Base-by-base conservation (phyloP, 2,329 filamentous ascomycete species). In the Ceratocystis cacaofunesta region DNA sequence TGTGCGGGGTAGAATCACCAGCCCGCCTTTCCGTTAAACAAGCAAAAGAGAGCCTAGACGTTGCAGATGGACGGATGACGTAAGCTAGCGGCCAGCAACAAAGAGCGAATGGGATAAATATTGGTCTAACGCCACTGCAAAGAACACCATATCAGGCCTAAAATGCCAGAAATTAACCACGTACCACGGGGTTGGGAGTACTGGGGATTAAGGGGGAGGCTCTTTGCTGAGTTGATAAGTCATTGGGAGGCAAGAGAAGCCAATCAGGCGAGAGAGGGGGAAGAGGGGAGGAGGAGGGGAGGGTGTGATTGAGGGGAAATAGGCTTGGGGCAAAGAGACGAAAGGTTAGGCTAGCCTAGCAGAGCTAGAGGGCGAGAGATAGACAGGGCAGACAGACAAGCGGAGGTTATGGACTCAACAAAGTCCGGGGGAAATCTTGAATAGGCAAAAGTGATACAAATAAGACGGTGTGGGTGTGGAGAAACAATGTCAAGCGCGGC, bases 151-250 rank as follows among this genome's bases (percentile, higher is more conserved):
- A 48, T 19, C 44, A 48, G 44, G 44, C 15, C 17, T 19, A 2
- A 48, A 19, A 52, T 1, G 19, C 48, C 19, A 25, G 19, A 52
- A 12, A 15, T 22, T 0, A 12, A 7, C 5, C 52, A 30, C 19
- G n/a, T 30, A 58, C 52, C 52, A 58, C 6, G 52, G 52, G 52
- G 28, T 17, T 58, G 52, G 52, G 52, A 19, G 28, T 30, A 30
- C 30, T 25, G 28, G 52, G 17, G 52, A 58, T 58, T 30, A 58
- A 58, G 52, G 52, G 52, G 52, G 52, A 58, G 52, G 52, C 52
- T 58, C 52, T 32, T 22, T 58, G 52, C 52, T 36, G 28, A 12
- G 6, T n/a, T 30, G 28, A 12, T n/a, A 30, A 52, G 52, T 17
- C 17, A n/a, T 58, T 17, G 28, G 15, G 28, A 30, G 52, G 52